A percentile compares a stretch with the other conserved stretches of the same genome.
Conservation (phyloP, 352 stramenopile genomes). For the Phytophthora pistaciae region DNA sequence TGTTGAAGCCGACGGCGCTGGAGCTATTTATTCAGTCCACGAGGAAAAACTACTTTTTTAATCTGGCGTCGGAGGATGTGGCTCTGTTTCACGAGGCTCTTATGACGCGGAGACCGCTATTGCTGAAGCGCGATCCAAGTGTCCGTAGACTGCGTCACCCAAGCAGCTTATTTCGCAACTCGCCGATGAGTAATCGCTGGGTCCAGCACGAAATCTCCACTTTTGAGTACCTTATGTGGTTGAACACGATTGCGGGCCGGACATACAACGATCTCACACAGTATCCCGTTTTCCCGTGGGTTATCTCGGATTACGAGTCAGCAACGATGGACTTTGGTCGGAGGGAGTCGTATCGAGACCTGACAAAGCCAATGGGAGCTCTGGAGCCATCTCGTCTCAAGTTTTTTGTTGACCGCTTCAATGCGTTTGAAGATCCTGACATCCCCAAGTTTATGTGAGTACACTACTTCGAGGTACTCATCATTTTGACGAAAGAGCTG, state of each 20-base stretch:
- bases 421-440: conserved; percentile 89
- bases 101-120: conserved; percentile 61
- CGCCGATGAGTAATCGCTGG: conserved; percentile 74
- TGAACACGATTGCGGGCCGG: conserved; percentile 91
- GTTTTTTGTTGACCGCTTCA: conserved; percentile 95
- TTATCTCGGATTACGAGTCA: conserved; percentile 91
- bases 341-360: conserved; percentile 93
- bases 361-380: conserved; percentile 98
- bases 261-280: conserved; percentile 95
- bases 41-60: conserved; percentile 91
- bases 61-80: conserved; percentile 63
- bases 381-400: conserved; percentile 93
- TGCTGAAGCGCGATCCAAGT: conserved; percentile 76
- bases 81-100: conserved; percentile 72
- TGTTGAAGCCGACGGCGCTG: conserved; percentile 82
- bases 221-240: conserved; percentile 95
- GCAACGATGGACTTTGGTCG: conserved; percentile 68
- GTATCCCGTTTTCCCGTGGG: conserved; percentile 97
- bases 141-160: conserved; percentile 81
- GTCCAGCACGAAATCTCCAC: conserved; percentile 95
- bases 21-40: conserved; percentile 87
- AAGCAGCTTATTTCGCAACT: conserved; percentile 85
- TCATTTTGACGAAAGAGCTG: conserved; percentile 1
- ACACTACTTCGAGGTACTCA: neutral
- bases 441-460: conserved; percentile 91